Evolutionary conservation across 306 rosid genomes (phyloP), one percentile per base, ranked within the genome.

Genomic region (Glycine soja): DNA sequence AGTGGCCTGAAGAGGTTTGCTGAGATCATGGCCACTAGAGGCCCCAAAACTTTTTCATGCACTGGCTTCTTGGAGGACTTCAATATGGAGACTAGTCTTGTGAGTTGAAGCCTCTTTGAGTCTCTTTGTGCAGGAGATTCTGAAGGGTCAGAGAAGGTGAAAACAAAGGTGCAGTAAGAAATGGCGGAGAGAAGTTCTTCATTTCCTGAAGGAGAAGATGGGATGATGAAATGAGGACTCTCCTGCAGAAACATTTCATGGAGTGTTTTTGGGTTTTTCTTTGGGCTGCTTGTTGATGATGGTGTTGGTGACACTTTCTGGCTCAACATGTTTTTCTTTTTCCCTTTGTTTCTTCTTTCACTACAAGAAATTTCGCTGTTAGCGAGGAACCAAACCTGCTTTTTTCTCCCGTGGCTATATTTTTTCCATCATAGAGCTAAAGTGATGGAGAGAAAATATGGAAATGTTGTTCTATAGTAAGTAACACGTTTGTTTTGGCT

Each of bases 1-100:
- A 95, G 97, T 54, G 97, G 89, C 70, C 93, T 84, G 15, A 93
- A 91, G 47, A 95, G 87, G 76, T 89, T 88, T 73, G 62, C 68
- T 1, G 91, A 81, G 50, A 93, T 75, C 92, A 91, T 91, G 24
- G 88, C 71, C 62, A 87, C 74, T 36, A 95, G 78, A 79, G 94
- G 86, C 3, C 75, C 80, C 18, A 91, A 18, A 51, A 87, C 64
- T 57, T 64, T 81, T 2, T 48, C 80, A 14, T 78, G 82, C 14
- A 87, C 72, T 4, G 87, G 79, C 74, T 87, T 87, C 66, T 88
- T 93, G 0, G 87, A 82, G 18, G 92, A 65, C 78, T 90, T 93
- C 34, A 89, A 36, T 72, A 82, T 63, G 2, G 87, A 82, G 12
- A 89, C 86, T 40, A 93, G 91, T 50, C 87, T 79, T 36, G 82